Conservation (phyloP, 1,139 yeast genomes). For the Debaryomyces coudertii region DNA sequence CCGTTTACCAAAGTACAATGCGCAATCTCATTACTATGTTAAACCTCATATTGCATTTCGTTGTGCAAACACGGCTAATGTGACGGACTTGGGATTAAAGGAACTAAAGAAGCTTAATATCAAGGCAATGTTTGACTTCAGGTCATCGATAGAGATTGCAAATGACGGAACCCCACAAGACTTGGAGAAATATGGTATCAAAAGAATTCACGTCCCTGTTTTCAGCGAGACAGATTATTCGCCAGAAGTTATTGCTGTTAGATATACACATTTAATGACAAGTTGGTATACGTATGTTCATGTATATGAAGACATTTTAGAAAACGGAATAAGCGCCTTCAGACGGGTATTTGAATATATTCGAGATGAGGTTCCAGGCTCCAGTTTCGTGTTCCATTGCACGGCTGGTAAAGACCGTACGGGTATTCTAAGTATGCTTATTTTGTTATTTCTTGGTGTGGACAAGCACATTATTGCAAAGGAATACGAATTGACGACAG, state of each 20-base stretch:
- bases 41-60: constrained; percentile 62
- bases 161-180: constrained; percentile 50
- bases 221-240: constrained; percentile 60
- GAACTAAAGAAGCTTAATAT: constrained; percentile 51
- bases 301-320: constrained; percentile 65
- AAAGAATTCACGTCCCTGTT: constrained; percentile 62
- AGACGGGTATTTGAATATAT: constrained; percentile 53
- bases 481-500: constrained; percentile 68
- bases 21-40: constrained; percentile 39
- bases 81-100: constrained; percentile 50
- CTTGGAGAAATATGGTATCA: constrained; percentile 45
- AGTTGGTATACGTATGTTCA: constrained; percentile 66
- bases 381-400: constrained; percentile 65
- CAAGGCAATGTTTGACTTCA: constrained; percentile 64
- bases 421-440: constrained; percentile 70
- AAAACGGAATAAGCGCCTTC: constrained; percentile 49
- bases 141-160: constrained; percentile 63
- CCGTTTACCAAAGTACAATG: constrained; percentile 9
- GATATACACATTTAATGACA: constrained; percentile 59
- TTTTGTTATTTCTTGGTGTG: constrained; percentile 65
- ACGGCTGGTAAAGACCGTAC: constrained; percentile 90
- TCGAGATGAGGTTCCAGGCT: constrained; percentile 49
- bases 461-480: constrained; percentile 66
- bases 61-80: constrained; percentile 59
- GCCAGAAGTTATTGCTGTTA: constrained; percentile 64